Percentiles rank a stretch among this genome's conserved stretches.
These are phyloP conservation scores for Saccharomyces hybrid DNA, from an alignment of 1,139 yeast species.

Conservation along the genomic window DNA sequence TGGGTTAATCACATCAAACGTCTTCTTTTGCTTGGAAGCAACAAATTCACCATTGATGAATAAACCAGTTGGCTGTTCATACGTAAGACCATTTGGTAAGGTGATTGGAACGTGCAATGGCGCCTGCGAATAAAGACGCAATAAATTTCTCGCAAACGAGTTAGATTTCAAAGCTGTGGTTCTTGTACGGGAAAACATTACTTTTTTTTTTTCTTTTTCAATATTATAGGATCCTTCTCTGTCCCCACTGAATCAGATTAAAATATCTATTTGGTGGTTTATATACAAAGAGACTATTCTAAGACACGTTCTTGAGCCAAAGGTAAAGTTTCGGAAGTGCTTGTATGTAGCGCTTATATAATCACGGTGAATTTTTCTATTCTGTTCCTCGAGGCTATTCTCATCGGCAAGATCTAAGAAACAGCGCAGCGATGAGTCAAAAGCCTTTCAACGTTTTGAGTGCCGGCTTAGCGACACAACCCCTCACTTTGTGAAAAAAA, in stretches of 20 bases:
- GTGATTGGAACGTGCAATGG: conserved; percentile 44
- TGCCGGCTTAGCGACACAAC: background rate
- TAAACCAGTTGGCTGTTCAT: conserved; percentile 48
- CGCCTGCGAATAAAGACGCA: conserved; percentile 30
- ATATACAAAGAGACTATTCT: background rate
- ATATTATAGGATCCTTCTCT: background rate
- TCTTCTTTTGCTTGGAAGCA: conserved; percentile 35
- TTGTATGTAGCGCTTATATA: background rate
- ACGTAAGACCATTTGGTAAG: conserved; percentile 45
- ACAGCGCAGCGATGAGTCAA: background rate
- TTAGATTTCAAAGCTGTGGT: conserved; percentile 8
- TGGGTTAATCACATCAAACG: conserved; percentile 41
- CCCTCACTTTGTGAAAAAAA: background rate
- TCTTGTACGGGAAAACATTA: conserved; percentile 15
- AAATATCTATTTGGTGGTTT: background rate
- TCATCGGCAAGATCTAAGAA: background rate
- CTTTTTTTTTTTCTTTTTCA: conserved; percentile 1
- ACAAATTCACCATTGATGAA: conserved; percentile 44
- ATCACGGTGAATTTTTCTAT: background rate
- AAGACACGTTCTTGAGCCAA: background rate
- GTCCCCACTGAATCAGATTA: background rate
- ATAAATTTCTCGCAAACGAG: conserved; percentile 7
- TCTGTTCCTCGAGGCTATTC: background rate
- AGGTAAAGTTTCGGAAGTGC: too few relatives aligned
- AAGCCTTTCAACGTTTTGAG: background rate